Percentiles rank a stretch among this genome's conserved stretches.
phyloP scores from a whole-genome alignment of 345 rosid genomes.

The Populus simonii region DNA sequence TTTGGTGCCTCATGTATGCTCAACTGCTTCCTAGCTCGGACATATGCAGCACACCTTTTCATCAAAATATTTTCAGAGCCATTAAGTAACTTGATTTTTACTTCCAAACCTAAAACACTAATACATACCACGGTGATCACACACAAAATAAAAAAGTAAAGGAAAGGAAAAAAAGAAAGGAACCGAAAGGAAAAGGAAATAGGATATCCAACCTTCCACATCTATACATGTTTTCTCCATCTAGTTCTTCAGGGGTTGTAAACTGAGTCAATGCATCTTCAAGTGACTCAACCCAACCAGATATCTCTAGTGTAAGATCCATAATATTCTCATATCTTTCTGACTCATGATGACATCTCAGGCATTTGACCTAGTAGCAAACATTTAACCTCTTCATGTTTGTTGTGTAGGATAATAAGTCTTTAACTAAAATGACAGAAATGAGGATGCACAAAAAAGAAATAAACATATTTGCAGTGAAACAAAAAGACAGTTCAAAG shows the following conservation, averaged over 20 bases:
- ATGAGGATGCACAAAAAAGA: constrained; percentile 2
- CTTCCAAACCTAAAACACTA: neutral
- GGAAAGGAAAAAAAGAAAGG: neutral
- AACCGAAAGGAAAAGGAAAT: neutral
- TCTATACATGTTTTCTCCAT: constrained; percentile 23
- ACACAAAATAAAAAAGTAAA: neutral
- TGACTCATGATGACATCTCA: constrained; percentile 18
- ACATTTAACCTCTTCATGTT: neutral
- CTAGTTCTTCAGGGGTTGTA: constrained; percentile 23
- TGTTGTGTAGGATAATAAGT: neutral
- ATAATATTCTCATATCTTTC: constrained; percentile 21
- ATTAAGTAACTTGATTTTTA: neutral
- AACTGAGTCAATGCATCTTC: constrained; percentile 25
- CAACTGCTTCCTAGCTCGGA: constrained; percentile 87
- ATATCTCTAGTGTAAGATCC: constrained; percentile 28
- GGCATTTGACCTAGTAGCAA: constrained; percentile 21
- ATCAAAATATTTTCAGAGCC: constrained; percentile 1
- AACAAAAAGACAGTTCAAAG: neutral
- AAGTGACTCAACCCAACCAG: constrained; percentile 21
- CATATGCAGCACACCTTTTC: constrained; percentile 80
- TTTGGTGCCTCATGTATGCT: constrained; percentile 84
- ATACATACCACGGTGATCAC: neutral
- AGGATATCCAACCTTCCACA: constrained; percentile 24
- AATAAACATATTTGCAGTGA: neutral
- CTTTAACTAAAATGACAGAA: neutral